phyloP scores from a whole-genome alignment of 139 green algal genomes.

The Picochlorum sp. region DNA sequence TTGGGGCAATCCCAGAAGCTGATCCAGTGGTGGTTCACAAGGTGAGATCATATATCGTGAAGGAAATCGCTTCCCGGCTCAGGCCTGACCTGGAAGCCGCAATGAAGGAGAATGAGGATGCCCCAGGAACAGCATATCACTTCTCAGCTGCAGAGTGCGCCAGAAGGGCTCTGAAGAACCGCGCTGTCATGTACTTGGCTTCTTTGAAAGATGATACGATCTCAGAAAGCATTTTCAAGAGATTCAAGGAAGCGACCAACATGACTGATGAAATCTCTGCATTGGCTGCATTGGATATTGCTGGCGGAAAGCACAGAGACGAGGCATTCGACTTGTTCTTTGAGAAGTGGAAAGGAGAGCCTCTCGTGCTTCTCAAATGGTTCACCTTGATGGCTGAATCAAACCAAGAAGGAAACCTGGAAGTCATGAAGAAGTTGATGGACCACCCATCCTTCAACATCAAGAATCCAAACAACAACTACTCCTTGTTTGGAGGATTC shows the following conservation, averaged over 20 bases:
- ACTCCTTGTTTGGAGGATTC: slow-evolving; percentile 71
- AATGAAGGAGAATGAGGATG: slow-evolving; percentile 53
- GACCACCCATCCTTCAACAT: slow-evolving; percentile 82
- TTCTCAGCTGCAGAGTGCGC: slow-evolving; percentile 53
- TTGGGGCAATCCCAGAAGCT: slow-evolving; percentile 53
- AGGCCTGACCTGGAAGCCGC: slow-evolving; percentile 60
- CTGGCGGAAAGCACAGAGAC: slow-evolving; percentile 20
- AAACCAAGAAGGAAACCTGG: slow-evolving; percentile 71
- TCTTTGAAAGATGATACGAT: slow-evolving; percentile 56
- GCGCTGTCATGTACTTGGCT: slow-evolving; percentile 63
- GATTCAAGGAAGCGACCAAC: slow-evolving; percentile 74
- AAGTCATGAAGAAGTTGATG: slow-evolving; percentile 57
- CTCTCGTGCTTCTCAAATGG: slow-evolving; percentile 92
- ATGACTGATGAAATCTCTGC: slow-evolving; percentile 94
- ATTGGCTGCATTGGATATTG: slow-evolving; percentile 55
- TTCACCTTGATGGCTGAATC: slow-evolving; percentile 62
- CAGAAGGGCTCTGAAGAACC: slow-evolving; percentile 74
- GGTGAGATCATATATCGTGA: slow-evolving; percentile 62
- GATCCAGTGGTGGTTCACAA: slow-evolving; percentile 66
- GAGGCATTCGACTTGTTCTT: slow-evolving; percentile 67
- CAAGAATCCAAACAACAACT: slow-evolving; percentile 88
- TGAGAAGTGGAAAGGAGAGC: slow-evolving; percentile 74
- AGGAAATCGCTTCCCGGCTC: slow-evolving; percentile 58
- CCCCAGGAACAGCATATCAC: slow-evolving; percentile 47
- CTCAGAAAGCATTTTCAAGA: slow-evolving; percentile 42